phyloP scores from a whole-genome alignment of 768 basidiomycete genomes.

The Panaeolus cyanescens region DNA sequence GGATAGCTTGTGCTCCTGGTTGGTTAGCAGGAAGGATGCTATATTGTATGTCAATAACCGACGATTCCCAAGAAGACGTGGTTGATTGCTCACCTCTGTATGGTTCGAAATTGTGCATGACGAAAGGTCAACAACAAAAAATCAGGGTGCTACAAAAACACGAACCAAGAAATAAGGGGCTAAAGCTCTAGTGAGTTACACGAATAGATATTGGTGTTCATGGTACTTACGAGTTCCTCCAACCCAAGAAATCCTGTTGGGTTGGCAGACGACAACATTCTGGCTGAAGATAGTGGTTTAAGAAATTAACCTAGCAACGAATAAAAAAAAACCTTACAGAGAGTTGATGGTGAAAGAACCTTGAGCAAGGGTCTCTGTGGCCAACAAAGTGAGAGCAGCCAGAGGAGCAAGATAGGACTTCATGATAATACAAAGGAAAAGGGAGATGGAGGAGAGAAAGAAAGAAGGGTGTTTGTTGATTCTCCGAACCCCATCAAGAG shows the following conservation, averaged over 20 bases:
- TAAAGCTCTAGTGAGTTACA: background rate
- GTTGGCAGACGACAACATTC: constrained; percentile 26
- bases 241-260: constrained; percentile 22
- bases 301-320: background rate
- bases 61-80: background rate
- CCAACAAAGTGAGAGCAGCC: constrained; percentile 16
- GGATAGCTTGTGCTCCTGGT: constrained; percentile 20
- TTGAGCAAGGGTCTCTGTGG: constrained; percentile 22
- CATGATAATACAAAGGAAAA: constrained; percentile 16
- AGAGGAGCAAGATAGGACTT: constrained; percentile 21
- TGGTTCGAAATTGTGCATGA: background rate
- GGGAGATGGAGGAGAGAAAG: constrained; percentile 4
- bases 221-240: constrained; percentile 24
- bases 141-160: constrained; percentile 2
- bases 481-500: background rate
- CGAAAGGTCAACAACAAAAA: background rate
- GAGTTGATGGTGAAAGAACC: constrained; percentile 22
- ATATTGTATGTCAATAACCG: background rate
- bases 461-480: background rate
- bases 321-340: constrained; percentile 16
- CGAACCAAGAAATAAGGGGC: constrained; percentile 31
- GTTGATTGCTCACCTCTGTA: constrained; percentile 15
- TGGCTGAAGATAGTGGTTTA: constrained; percentile 12
- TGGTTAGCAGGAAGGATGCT: constrained; percentile 27
- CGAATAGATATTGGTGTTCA: background rate